Base-by-base conservation (phyloP, 495 filamentous ascomycete genomes). In the Friedmanniomyces endolithicus region DNA sequence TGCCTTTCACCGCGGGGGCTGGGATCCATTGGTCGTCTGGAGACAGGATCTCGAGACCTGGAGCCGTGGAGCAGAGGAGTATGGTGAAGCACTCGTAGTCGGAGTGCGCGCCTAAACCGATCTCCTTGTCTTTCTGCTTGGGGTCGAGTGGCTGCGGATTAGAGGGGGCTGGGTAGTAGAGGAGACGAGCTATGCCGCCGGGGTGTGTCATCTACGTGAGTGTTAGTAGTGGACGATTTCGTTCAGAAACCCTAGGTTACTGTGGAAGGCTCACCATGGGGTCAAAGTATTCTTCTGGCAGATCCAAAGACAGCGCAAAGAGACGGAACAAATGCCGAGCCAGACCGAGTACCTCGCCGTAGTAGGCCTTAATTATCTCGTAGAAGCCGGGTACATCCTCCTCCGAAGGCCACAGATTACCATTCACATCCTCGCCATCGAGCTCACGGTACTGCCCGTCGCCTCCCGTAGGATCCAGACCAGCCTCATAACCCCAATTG, bases 241-340 rank as follows among this genome's bases (percentile, higher is more conserved):
- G 17, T 6, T 14, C 6, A 41, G 12, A 19, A 31, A 9, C 9
- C 27, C 9, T 31, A 9, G 27, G 4, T 4, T 9, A 31, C 27
- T 4, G 0, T 82, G 87, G 0, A 65, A 73, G 56, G 78, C 74
- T 1, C 84, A 81, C 61, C 76, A 94, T 11, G 14, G 67, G 65
- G 58, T 95, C 88, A 62, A 96, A 96, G 71, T 82, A 92, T 1
- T 65, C 65, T 50, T 80, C 75, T 0, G 81, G 77, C 9, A 94
- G 68, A 0, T 77, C 83, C 78, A 96, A 78, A 0, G 86, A 90
- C 11, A 62, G 62, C 24, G 68, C 46, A 7, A 75, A 67, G 46
- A 74, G 64, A 33, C 63, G 52, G 37, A 69, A 63, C 16, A 75
- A 59, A 0, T 58, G 55, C 52, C 63, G 61, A 40, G 63, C 71